Evolutionary conservation across 2,329 filamentous ascomycete species (phyloP).

Genomic region (Monilinia fructigena): DNA sequence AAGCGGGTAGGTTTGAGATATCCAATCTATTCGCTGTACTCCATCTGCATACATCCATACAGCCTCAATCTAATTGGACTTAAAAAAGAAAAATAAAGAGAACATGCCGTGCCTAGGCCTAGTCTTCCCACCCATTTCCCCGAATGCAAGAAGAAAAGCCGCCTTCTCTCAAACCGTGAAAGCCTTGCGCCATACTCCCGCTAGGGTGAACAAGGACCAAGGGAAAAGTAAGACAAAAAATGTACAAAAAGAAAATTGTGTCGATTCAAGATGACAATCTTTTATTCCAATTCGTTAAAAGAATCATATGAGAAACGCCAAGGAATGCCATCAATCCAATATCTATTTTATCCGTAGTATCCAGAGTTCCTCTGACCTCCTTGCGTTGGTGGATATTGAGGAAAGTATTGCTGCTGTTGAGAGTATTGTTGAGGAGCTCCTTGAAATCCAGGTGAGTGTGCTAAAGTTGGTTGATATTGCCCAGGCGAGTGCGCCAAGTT

Average conservation of each 20-base stretch:
- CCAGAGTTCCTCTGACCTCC: conserved; percentile 27
- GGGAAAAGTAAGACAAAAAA: conserved; percentile 1
- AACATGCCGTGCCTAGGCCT: not conserved
- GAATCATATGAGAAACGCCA: conserved; percentile 1
- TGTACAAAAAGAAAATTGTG: not conserved
- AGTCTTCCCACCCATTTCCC: not conserved
- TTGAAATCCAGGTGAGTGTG: conserved; percentile 23
- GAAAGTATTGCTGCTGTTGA: conserved; percentile 28
- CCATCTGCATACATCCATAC: not conserved
- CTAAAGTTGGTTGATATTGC: conserved; percentile 11
- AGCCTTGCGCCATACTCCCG: conserved; percentile 4
- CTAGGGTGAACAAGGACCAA: not conserved
- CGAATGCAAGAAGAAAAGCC: not conserved
- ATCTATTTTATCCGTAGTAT: conserved; percentile 26
- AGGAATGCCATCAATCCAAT: conserved; percentile 5
- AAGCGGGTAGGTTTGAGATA: not conserved
- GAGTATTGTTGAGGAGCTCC: conserved; percentile 26
- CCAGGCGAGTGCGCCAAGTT: conserved; percentile 13
- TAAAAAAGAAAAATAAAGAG: conserved; percentile 6
- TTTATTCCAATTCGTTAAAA: conserved; percentile 1
- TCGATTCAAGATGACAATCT: not conserved
- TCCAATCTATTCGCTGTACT: not conserved
- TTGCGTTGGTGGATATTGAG: conserved; percentile 27
- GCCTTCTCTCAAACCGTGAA: not conserved
- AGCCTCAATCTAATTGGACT: conserved; percentile 12